Evolutionary conservation across 768 basidiomycete species (phyloP), one percentile per base, ranked within the genome.

Genomic region (Xanthoconium stramineum): DNA sequence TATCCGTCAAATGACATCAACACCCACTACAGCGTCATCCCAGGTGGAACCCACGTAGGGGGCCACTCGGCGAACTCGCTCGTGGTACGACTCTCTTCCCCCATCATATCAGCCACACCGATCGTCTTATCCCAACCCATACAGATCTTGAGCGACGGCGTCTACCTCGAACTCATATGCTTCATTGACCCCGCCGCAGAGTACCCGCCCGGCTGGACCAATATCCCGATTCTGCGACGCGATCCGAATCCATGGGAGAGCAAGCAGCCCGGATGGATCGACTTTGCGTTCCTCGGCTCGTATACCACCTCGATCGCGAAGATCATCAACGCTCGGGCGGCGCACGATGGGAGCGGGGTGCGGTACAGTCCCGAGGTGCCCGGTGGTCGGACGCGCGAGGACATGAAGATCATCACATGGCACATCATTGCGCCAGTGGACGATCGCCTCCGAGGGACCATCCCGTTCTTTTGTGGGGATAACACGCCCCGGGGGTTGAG

Each of bases 381-480:
- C 0, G 86, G 85, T 0, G 88, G 88, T 12, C 74, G 89, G 8
- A 75, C 69, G 36, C 75, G 83, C 28, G 69, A 75, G 0, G 85
- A 88, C 54, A 86, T 86, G 3, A 70, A 74, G 35, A 69, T 75
- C 13, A 58, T 90, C 45, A 67, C 80, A 62, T 89, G 88, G 86
- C 63, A 83, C 39, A 79, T 87, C 38, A 79, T 74, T 3, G 68
- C 73, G 5, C 75, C 84, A 1, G 59, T 58, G 7, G 57, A 63
- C 50, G 28, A 37, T 12, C 51, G 51, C 44, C 35, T 60, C 44
- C 61, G 69, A 12, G 78, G 79, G 3, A 61, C 63, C 1, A 67
- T 84, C 17, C 88, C 88, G 8, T 90, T 90, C 64, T 90, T 85
- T 68, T 90, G 89, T 61, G 85, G 85, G 13, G 88, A 90, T 63